Base-by-base conservation (phyloP, 352 stramenopile genomes). In the Thraustochytrium striatum region DNA sequence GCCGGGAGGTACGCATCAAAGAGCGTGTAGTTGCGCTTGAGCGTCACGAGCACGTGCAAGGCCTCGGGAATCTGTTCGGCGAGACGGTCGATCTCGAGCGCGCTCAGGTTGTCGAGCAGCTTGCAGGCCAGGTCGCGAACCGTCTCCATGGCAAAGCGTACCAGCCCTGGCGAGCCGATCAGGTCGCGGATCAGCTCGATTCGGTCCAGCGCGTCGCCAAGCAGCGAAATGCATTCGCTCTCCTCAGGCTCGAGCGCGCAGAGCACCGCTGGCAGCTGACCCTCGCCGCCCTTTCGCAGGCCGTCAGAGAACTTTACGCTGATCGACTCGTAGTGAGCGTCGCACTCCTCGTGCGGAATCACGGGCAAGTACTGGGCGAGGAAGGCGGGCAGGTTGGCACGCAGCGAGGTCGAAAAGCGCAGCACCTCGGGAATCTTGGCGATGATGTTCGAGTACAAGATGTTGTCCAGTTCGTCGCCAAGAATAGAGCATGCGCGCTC, bases 311-410 rank as follows among this genome's bases (percentile, higher is more conserved):
- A 69, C 21, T 73, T 73, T 16, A 33, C 57, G 5, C 28, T 32
- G 25, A 32, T 33, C 9, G 28, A 55, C 5, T 16, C 47, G 69
- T 79, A 79, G 5, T 21, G 28, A 2, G 30, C 33, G 43, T 79
- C 69, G 28, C 69, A 79, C 13, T 62, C 21, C 52, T 65, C 69
- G 30, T 79, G 69, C 50, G 69, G 69, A 21, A 79, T 79, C 21
- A 69, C 57, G 9, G 69, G 69, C 11, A 79, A 41, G 47, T 79
- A 79, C 21, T 69, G 25, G 7, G 35, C 38, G 9, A 79, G 36
- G 36, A 69, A 41, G 35, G 11, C 35, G 25, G 69, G 69, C 69
- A 73, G 72, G 38, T 25, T 69, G 13, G 39, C 50, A 16, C 53
- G 39, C 28, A 79, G 69, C 19, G 16, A 36, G n/a, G 69, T 72